Percentiles rank a stretch among this genome's conserved stretches.
These are phyloP conservation scores for Aegilops speltoides DNA, from an alignment of 176 grass and related monocot genomes.

Conservation along the genomic window DNA sequence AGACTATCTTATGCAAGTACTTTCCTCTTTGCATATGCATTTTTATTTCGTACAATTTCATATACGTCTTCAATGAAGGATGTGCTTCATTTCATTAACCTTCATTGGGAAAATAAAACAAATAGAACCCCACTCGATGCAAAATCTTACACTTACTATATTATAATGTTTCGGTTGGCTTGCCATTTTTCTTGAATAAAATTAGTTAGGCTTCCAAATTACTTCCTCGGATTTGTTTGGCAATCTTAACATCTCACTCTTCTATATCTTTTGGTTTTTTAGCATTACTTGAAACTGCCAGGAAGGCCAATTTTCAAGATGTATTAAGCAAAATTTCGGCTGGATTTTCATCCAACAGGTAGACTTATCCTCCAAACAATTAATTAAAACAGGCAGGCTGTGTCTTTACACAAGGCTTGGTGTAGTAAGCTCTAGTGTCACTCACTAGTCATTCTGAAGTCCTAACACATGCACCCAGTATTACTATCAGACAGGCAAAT, in stretches of 20 bases:
- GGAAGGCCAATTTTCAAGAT: conserved; percentile 75
- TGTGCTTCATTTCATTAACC: neutral
- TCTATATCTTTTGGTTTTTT: neutral
- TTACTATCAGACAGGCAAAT: conserved; percentile 6
- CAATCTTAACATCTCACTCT: neutral
- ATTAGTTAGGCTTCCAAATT: neutral
- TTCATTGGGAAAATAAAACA: neutral
- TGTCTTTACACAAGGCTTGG: neutral
- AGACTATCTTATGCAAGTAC: neutral
- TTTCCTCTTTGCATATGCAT: neutral
- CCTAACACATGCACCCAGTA: neutral
- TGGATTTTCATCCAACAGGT: conserved; percentile 87
- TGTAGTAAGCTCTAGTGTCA: neutral
- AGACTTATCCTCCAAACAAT: conserved; percentile 24
- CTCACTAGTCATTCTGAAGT: conserved; percentile 9
- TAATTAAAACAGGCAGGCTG: neutral
- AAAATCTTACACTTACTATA: neutral
- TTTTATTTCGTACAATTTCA: neutral
- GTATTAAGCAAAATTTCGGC: conserved; percentile 64
- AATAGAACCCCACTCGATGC: neutral
- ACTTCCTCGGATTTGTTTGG: neutral
- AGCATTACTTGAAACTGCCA: conserved; percentile 96
- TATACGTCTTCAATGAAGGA: neutral
- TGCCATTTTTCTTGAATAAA: conserved; percentile 13
- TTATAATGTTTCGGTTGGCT: neutral